phyloP scores from a whole-genome alignment of 2,329 filamentous ascomycete genomes.

The Diaporthe sp. region DNA sequence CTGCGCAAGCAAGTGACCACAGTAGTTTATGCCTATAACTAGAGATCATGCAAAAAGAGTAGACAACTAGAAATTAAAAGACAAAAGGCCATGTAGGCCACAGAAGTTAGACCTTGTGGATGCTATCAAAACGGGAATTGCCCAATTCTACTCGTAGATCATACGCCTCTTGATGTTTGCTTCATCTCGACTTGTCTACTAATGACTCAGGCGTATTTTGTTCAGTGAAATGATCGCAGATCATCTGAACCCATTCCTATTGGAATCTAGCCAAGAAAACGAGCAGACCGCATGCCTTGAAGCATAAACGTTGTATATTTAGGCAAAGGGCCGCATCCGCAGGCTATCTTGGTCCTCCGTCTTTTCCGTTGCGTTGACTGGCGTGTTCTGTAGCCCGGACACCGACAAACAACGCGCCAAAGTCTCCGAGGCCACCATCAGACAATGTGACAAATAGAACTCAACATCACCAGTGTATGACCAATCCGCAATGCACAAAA shows the following conservation, averaged over 20 bases:
- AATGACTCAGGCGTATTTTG: background rate
- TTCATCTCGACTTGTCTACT: background rate
- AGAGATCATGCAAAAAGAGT: background rate
- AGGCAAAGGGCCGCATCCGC: background rate
- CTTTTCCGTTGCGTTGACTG: background rate
- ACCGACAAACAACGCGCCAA: too few relatives aligned
- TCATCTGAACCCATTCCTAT: background rate
- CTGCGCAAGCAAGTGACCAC: background rate
- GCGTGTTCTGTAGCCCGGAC: background rate
- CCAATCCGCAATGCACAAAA: background rate
- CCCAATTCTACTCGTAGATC: background rate
- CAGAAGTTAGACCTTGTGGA: background rate
- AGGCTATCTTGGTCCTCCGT: background rate
- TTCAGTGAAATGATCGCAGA: conserved; percentile 4
- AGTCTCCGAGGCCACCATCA: background rate
- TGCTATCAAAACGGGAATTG: background rate
- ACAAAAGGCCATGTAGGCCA: background rate
- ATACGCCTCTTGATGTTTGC: background rate
- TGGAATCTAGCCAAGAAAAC: background rate
- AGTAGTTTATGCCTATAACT: background rate
- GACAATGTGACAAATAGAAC: background rate
- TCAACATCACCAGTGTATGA: too few relatives aligned
- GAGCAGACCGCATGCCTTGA: background rate
- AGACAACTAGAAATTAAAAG: background rate
- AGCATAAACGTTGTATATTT: background rate